Evolutionary conservation across 805 yeast genomes (phyloP), one percentile per base, ranked within the genome.

Genomic region (Limtongozyma cylindracea): DNA sequence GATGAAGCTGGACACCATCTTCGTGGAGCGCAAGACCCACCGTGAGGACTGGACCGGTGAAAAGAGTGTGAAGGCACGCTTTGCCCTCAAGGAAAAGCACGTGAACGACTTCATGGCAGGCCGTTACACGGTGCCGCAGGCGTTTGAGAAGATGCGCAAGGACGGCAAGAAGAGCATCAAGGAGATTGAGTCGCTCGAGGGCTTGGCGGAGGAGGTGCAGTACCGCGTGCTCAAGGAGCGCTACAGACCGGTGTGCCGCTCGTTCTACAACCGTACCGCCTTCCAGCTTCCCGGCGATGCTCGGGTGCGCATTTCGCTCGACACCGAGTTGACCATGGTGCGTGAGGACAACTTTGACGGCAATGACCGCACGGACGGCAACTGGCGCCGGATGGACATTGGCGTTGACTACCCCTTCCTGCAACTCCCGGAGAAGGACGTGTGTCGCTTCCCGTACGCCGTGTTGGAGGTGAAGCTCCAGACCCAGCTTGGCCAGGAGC

Each of bases 31-130:
- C 46, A 88, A 88, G 46, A 88, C 99, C 5, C 98, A 88, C 42
- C 64, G 98, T 46, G 98, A 88, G 47, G 99, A 88, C 53, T 84
- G 98, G 98, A 88, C 99, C 3, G 99, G 99, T 34, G 98, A 88
- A 45, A 84, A 84, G 48, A 77, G 94, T n/a, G 98, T 88, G 31
- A 88, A 88, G 49, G 96, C 96, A 4, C 63, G 98, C 43, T 88
- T 88, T 47, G 69, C 84, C 11, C 49, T 88, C 32, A 88, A 82
- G 44, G 98, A 88, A 43, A 77, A 72, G 43, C 61, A 78, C 38
- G 80, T 84, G 22, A 88, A 88, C 40, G 64, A 66, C 22, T 88
- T 78, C 43, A 43, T 84, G 49, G 48, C 51, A 17, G 99, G 98
- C 32, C 64, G 63, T 22, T 80, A 61, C 41, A 76, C 95, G 12